A percentile compares a stretch with the other conserved stretches of the same genome.
These are phyloP conservation scores for Leccinum obscurum DNA, from an alignment of 768 basidiomycete genomes.

Conservation along the genomic window DNA sequence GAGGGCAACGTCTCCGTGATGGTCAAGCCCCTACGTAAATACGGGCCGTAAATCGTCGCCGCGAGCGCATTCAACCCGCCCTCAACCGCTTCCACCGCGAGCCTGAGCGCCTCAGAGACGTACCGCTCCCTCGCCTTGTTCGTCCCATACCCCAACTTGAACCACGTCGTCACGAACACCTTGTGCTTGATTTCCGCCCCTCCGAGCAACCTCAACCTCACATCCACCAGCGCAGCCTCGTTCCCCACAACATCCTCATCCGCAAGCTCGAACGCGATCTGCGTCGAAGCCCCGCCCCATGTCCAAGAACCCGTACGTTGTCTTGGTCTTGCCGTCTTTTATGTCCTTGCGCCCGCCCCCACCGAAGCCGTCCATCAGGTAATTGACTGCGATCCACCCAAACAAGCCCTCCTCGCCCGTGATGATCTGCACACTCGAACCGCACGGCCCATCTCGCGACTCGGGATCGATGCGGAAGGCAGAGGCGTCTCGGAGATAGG, in stretches of 20 bases:
- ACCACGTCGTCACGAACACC: conserved; percentile 95
- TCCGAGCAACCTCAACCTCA: conserved; percentile 75
- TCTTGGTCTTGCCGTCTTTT: conserved; percentile 57
- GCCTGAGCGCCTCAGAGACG: conserved; percentile 62
- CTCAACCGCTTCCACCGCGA: conserved; percentile 38
- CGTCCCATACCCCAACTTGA: conserved; percentile 89
- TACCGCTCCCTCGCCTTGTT: conserved; percentile 97
- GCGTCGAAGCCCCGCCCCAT: conserved; percentile 99
- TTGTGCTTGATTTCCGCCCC: conserved; percentile 88
- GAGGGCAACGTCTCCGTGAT: conserved; percentile 61
- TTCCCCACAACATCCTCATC: conserved; percentile 49
- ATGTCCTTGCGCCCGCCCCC: conserved; percentile 24
- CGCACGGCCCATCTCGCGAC: conserved; percentile 76
- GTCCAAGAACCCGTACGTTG: conserved; percentile 96
- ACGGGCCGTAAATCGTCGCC: conserved; percentile 81
- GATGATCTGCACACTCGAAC: conserved; percentile 91
- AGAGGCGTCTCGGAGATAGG: conserved; percentile 72
- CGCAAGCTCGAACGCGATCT: conserved; percentile 95
- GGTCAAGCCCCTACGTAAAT: conserved; percentile 76
- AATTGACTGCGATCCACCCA: conserved; percentile 99
- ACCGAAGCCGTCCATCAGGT: conserved; percentile 95
- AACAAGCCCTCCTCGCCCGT: conserved; percentile 97
- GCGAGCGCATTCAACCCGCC: conserved; percentile 29
- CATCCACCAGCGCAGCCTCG: conserved; percentile 64
- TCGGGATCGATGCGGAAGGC: conserved; percentile 73